phyloP scores from a whole-genome alignment of 192 early-diverging fungal species.

The Coemansia sp. region DNA sequence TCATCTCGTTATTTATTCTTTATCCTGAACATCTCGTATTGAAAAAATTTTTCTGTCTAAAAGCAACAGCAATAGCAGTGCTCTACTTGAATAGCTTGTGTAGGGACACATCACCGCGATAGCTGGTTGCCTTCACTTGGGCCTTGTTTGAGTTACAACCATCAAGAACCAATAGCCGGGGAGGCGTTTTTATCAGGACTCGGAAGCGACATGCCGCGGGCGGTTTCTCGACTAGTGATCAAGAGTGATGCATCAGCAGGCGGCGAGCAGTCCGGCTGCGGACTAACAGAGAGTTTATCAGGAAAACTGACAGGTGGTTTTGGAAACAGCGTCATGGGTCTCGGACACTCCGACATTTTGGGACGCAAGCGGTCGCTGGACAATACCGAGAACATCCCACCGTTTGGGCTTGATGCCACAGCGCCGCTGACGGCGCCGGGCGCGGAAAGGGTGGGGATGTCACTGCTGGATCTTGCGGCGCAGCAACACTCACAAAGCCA shows the following conservation, averaged over 20 bases:
- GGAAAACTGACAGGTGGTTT: constrained; percentile 25
- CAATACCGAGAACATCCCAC: constrained; percentile 44
- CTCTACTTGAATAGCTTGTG: neutral
- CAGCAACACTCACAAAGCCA: constrained; percentile 47
- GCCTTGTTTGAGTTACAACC: neutral
- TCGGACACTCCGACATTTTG: constrained; percentile 33
- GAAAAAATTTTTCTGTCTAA: neutral
- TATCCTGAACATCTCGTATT: neutral
- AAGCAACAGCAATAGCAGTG: neutral
- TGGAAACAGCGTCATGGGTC: constrained; percentile 25
- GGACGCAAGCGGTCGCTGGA: constrained; percentile 48
- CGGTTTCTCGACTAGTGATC: constrained; percentile 12
- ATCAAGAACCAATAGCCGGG: neutral
- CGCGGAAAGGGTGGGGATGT: constrained; percentile 28
- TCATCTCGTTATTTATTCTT: neutral
- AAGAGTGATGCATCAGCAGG: constrained; percentile 15
- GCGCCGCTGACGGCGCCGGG: constrained; percentile 6
- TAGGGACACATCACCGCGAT: neutral
- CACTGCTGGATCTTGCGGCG: constrained; percentile 44
- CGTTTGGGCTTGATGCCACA: constrained; percentile 22
- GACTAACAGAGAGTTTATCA: constrained; percentile 16
- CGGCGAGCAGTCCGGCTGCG: constrained; percentile 28
- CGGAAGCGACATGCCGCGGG: constrained; percentile 25
- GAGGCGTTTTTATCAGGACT: neutral
- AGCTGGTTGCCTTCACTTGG: neutral